A percentile compares a stretch with the other conserved stretches of the same genome.
phyloP scores from a whole-genome alignment of 192 early-diverging fungal species.

The Coemansia sp. region DNA sequence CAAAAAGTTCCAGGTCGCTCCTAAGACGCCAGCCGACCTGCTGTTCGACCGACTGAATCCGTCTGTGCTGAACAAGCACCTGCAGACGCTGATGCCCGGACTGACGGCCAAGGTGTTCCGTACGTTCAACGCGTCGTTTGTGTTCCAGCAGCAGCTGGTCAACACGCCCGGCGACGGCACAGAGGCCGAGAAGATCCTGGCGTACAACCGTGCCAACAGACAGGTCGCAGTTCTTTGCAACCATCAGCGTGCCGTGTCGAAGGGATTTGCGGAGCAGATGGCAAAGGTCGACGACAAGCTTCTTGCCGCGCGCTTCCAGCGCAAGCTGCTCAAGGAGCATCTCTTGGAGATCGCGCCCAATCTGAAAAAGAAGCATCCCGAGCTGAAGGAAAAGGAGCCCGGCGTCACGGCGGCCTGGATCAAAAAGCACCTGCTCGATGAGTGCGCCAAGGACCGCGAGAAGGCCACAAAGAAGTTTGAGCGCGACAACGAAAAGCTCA shows the following conservation, averaged over 20 bases:
- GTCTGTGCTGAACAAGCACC: slow-evolving; percentile 79
- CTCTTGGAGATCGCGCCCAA: slow-evolving; percentile 72
- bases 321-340: slow-evolving; percentile 64
- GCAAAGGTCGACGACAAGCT: slow-evolving; percentile 82
- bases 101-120: slow-evolving; percentile 98
- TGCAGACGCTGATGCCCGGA: slow-evolving; percentile 82
- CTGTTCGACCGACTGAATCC: slow-evolving; percentile 94
- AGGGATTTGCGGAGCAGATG: slow-evolving; percentile 74
- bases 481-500: slow-evolving; percentile 82
- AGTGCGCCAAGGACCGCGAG: slow-evolving; percentile 73
- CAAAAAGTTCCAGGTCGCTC: slow-evolving; percentile 77
- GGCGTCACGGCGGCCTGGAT: slow-evolving; percentile 83
- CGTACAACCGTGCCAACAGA: slow-evolving; percentile 94
- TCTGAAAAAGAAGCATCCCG: slow-evolving; percentile 72
- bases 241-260: slow-evolving; percentile 89
- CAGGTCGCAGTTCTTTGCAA: slow-evolving; percentile 97
- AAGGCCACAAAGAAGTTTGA: slow-evolving; percentile 60
- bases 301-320: slow-evolving; percentile 83
- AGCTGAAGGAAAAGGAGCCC: slow-evolving; percentile 63
- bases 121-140: slow-evolving; percentile 95
- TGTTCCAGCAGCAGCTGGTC: slow-evolving; percentile 85
- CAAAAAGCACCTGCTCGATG: slow-evolving; percentile 53
- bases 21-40: slow-evolving; percentile 70
- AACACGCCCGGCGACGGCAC: slow-evolving; percentile 67
- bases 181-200: slow-evolving; percentile 78